phyloP scores from a whole-genome alignment of 2,329 filamentous ascomycete genomes.

The Juglanconis sp. region DNA sequence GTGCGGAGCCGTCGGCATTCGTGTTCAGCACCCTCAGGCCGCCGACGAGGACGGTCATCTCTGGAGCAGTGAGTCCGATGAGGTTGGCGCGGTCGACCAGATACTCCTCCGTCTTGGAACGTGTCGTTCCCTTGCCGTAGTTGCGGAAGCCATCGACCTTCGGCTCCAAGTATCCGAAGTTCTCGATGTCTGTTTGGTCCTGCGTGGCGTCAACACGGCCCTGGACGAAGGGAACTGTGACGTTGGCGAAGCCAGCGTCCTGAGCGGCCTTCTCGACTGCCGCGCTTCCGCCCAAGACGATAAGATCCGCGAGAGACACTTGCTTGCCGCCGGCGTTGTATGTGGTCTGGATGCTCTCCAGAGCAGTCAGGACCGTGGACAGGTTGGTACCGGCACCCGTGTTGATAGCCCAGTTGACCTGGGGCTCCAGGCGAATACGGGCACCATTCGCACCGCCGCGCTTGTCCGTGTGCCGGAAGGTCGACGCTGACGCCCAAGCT shows the following conservation, averaged over 20 bases:
- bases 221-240: constrained; percentile 67
- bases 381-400: constrained; percentile 50
- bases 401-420: constrained; percentile 72
- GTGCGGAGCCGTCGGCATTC: constrained; percentile 67
- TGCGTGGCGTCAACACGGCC: constrained; percentile 70
- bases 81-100: constrained; percentile 71
- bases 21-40: constrained; percentile 67
- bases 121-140: constrained; percentile 61
- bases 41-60: constrained; percentile 68
- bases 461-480: constrained; percentile 75
- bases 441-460: constrained; percentile 79
- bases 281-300: constrained; percentile 69
- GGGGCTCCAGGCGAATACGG: constrained; percentile 70
- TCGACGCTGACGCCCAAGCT: constrained; percentile 68
- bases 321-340: constrained; percentile 54
- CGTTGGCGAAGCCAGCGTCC: constrained; percentile 38
- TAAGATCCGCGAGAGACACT: constrained; percentile 74
- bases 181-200: constrained; percentile 66
- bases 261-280: constrained; percentile 69
- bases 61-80: constrained; percentile 67
- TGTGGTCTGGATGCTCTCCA: constrained; percentile 58
- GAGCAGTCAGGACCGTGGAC: constrained; percentile 54
- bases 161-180: constrained; percentile 66
- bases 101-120: constrained; percentile 64
- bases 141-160: constrained; percentile 75